phyloP scores from a whole-genome alignment of 2,329 filamentous ascomycete genomes.

The Trichoderma citrinoviride region DNA sequence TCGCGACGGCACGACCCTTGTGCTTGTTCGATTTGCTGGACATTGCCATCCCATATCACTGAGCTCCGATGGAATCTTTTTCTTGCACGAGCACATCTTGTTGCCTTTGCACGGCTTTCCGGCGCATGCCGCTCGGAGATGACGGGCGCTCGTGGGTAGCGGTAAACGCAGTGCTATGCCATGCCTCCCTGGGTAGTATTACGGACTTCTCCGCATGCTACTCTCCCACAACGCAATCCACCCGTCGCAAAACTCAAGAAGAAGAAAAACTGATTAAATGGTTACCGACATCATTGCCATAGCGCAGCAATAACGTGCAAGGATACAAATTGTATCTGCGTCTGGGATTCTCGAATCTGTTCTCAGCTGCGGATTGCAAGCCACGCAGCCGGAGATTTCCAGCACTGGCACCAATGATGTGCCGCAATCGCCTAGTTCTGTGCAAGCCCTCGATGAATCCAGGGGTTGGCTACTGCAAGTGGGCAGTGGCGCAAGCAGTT shows the following conservation, averaged over 20 bases:
- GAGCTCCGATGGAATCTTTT: not conserved
- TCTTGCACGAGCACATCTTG: not conserved
- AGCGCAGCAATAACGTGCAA: not conserved
- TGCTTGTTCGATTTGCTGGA: not conserved
- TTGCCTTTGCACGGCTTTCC: not conserved
- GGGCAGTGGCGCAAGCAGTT: slow-evolving; percentile 7
- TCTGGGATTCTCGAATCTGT: not conserved
- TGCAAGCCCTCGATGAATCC: not conserved
- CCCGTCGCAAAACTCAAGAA: not conserved
- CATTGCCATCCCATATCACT: too few relatives aligned
- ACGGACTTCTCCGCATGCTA: not conserved
- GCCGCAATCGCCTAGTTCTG: not conserved
- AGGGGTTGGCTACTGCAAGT: not conserved
- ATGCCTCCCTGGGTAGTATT: not conserved
- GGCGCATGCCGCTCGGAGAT: slow-evolving; percentile 15
- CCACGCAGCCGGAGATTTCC: slow-evolving; percentile 3
- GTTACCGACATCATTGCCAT: not conserved
- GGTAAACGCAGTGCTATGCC: not conserved
- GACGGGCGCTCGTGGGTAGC: not conserved
- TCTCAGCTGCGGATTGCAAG: slow-evolving; percentile 6
- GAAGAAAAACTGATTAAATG: not conserved
- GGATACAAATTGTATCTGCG: not conserved
- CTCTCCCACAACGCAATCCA: not conserved
- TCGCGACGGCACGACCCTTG: slow-evolving; percentile 8
- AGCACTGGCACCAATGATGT: not conserved